Conservation (phyloP, 768 basidiomycete genomes). For the Mycena alexandri region DNA sequence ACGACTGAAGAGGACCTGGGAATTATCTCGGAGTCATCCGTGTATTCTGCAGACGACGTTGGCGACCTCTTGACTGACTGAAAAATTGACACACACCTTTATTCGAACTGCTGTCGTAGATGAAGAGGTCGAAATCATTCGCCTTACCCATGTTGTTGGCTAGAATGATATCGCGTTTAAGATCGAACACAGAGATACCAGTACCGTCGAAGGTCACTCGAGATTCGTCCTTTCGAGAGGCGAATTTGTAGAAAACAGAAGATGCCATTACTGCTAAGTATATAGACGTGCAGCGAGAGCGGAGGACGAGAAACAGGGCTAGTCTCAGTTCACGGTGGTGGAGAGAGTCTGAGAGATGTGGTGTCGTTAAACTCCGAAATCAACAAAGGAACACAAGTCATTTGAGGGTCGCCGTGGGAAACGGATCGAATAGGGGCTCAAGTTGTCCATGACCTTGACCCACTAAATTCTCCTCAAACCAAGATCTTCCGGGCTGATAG, state of each 20-base stretch:
- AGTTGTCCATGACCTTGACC: no score
- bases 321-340: no score
- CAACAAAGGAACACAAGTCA: no score
- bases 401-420: no score
- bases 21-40: conserved; percentile 91
- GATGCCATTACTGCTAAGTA: conserved; percentile 75
- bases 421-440: no score
- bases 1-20: conserved; percentile 96
- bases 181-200: conserved; percentile 98
- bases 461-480: no score
- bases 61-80: background rate
- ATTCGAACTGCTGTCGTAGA: conserved; percentile 86
- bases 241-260: conserved; percentile 98
- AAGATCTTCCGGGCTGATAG: no score
- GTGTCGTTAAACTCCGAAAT: no score
- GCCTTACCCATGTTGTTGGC: conserved; percentile 97
- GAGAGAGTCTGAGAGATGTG: no score
- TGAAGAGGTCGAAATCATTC: conserved; percentile 94
- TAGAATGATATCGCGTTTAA: conserved; percentile 98
- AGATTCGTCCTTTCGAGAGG: conserved; percentile 93
- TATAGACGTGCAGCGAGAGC: conserved; percentile 24
- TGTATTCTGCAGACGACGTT: conserved; percentile 72
- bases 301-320: conserved; percentile 7
- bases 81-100: conserved; percentile 75
- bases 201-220: conserved; percentile 98